Evolutionary conservation across 1,284 basidiomycete species (phyloP).

Genomic region (Lentinus polychrous): DNA sequence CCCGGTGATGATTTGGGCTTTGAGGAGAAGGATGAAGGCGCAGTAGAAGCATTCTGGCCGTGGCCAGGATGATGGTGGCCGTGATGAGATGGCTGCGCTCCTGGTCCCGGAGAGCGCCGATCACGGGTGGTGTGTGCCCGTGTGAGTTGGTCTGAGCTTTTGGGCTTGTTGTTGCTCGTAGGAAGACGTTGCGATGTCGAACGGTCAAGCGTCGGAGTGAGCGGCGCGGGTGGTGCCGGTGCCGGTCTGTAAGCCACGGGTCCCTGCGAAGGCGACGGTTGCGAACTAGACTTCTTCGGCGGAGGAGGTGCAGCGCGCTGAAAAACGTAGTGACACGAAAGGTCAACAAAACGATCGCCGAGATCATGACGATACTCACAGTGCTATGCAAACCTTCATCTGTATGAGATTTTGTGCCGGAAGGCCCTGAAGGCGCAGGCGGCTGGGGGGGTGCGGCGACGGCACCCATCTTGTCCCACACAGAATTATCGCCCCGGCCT

Average conservation of each 20-base stretch:
- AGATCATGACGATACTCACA: constrained; percentile 33
- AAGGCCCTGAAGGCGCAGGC: constrained; percentile 8
- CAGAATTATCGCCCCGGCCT: constrained; percentile 55
- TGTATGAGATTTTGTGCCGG: constrained; percentile 16
- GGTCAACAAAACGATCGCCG: background rate
- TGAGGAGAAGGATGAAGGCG: constrained; percentile 6
- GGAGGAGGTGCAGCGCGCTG: constrained; percentile 45
- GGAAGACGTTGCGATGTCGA: constrained; percentile 66
- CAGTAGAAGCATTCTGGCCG: constrained; percentile 8
- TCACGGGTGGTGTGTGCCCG: constrained; percentile 65
- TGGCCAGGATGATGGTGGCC: constrained; percentile 12
- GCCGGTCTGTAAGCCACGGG: constrained; percentile 59
- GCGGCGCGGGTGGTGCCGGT: constrained; percentile 55
- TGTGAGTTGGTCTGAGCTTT: constrained; percentile 44
- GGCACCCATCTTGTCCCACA: constrained; percentile 79
- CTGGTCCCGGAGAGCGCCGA: constrained; percentile 32
- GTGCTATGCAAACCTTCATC: constrained; percentile 46
- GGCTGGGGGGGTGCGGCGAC: constrained; percentile 22
- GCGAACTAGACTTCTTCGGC: constrained; percentile 43
- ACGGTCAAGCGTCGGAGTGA: constrained; percentile 61
- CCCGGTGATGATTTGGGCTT: constrained; percentile 44
- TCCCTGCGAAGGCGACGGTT: constrained; percentile 26
- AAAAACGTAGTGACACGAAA: constrained; percentile 6
- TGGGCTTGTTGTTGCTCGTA: constrained; percentile 38
- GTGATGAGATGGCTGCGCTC: constrained; percentile 13